Conservation (phyloP, 225 moss, liverwort and hornwort species). For the Physcomitrellopsis africana region DNA sequence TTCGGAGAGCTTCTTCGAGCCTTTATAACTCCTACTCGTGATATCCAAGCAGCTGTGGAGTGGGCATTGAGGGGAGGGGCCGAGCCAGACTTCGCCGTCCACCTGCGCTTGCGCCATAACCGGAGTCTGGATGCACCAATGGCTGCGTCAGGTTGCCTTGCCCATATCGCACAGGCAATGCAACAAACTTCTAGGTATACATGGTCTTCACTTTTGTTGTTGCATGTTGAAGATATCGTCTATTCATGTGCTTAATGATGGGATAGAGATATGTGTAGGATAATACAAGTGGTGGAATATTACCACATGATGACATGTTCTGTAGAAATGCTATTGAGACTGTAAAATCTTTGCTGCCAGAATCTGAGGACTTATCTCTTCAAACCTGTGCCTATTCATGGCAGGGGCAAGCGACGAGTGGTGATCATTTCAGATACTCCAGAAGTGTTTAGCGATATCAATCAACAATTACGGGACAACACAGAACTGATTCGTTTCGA, state of each 20-base stretch:
- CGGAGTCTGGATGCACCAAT: constrained; percentile 37
- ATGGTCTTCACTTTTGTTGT: not conserved
- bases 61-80: constrained; percentile 66
- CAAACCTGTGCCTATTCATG: not conserved
- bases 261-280: too few species aligned
- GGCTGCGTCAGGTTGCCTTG: constrained; percentile 58
- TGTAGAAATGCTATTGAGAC: too few species aligned
- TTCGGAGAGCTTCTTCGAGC: constrained; percentile 76
- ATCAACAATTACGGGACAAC: constrained; percentile 23
- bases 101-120: constrained; percentile 74
- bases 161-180: constrained; percentile 30
- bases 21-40: constrained; percentile 52
- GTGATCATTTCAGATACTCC: constrained; percentile 81
- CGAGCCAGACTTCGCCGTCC: constrained; percentile 66
- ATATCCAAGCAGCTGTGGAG: constrained; percentile 69
- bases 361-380: not conserved
- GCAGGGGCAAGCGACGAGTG: constrained; percentile 54
- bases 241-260: too few species aligned
- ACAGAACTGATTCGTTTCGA: constrained; percentile 44
- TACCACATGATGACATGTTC: too few species aligned
- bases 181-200: constrained; percentile 35
- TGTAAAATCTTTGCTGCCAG: not conserved
- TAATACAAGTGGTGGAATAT: too few species aligned
- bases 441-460: constrained; percentile 53
- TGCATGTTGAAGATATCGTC: too few species aligned